A percentile compares a stretch with the other conserved stretches of the same genome.
Evolutionary conservation across 495 filamentous ascomycete species (phyloP).

Genomic region (Trichodelitschia bisporula): DNA sequence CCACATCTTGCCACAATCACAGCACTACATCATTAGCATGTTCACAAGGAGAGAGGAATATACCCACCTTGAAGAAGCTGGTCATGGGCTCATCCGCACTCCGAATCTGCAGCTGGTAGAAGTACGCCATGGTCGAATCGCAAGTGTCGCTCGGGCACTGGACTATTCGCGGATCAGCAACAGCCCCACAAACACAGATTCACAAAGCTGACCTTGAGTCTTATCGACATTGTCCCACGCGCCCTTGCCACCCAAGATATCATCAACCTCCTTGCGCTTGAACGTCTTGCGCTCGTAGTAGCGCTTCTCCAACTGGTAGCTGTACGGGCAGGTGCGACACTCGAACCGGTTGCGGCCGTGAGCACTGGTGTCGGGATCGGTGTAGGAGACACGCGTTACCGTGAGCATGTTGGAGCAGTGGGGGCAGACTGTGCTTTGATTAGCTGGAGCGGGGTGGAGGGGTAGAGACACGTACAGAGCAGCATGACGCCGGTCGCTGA

Average conservation of each 20-base stretch:
- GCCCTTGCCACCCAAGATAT: constrained; percentile 68
- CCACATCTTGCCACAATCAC: no score
- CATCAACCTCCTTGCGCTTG: constrained; percentile 65
- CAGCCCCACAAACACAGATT: no score
- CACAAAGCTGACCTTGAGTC: constrained; percentile 27
- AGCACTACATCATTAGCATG: no score
- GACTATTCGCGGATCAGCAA: constrained; percentile 24
- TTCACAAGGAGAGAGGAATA: no score
- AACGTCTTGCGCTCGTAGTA: constrained; percentile 50
- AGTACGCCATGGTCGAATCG: constrained; percentile 57
- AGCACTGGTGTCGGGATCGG: constrained; percentile 4
- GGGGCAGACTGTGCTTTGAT: constrained; percentile 50
- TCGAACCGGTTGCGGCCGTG: constrained; percentile 50
- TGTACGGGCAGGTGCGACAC: constrained; percentile 84
- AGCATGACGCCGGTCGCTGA: no score
- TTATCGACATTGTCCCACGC: constrained; percentile 82
- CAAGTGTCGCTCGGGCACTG: constrained; percentile 61
- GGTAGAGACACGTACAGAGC: no score
- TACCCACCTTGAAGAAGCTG: constrained; percentile 67
- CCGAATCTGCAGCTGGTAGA: constrained; percentile 90
- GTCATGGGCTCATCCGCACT: constrained; percentile 99
- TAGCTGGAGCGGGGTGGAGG: no score
- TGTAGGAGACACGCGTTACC: constrained; percentile 29
- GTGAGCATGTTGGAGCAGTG: constrained; percentile 76
- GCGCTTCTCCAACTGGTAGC: constrained; percentile 44